Evolutionary conservation across 2,329 filamentous ascomycete species (phyloP).

Genomic region (Magnaporthiopsis rhizophila): DNA sequence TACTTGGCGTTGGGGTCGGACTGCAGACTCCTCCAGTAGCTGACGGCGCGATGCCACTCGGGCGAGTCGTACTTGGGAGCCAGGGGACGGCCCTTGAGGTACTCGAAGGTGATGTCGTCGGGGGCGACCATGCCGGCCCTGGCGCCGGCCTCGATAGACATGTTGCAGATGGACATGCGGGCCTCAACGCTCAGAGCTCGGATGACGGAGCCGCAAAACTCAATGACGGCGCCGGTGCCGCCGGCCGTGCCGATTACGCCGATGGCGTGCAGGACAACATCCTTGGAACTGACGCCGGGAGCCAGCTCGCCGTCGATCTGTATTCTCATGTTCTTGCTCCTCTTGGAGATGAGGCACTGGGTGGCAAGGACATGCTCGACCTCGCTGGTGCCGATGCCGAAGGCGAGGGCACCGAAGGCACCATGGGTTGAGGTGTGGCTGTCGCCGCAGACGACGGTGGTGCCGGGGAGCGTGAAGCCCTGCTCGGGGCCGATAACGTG

Average conservation of each 20-base stretch:
- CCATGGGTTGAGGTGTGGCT: constrained; percentile 97
- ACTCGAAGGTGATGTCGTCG: constrained; percentile 89
- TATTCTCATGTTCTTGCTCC: constrained; percentile 98
- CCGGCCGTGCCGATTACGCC: constrained; percentile 91
- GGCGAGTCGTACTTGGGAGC: constrained; percentile 76
- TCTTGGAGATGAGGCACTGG: constrained; percentile 87
- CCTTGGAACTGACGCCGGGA: constrained; percentile 91
- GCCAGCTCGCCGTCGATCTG: constrained; percentile 87
- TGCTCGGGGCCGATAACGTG: constrained; percentile 98
- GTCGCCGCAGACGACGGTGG: constrained; percentile 95
- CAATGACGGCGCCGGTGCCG: constrained; percentile 89
- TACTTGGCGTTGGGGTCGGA: constrained; percentile 86
- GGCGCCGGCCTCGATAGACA: constrained; percentile 95
- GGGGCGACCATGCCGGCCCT: constrained; percentile 95
- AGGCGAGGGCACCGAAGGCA: constrained; percentile 88
- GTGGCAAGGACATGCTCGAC: constrained; percentile 98
- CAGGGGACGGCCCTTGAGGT: constrained; percentile 83
- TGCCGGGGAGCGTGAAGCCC: constrained; percentile 94
- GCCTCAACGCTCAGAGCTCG: constrained; percentile 88
- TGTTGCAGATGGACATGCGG: constrained; percentile 99
- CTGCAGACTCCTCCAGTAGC: constrained; percentile 80
- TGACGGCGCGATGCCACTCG: constrained; percentile 82
- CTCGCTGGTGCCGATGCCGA: constrained; percentile 96
- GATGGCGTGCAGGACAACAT: constrained; percentile 88
- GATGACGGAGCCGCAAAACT: constrained; percentile 95